Conservation (phyloP, 2,329 filamentous ascomycete species). For the Ophiostoma pallidulum region DNA sequence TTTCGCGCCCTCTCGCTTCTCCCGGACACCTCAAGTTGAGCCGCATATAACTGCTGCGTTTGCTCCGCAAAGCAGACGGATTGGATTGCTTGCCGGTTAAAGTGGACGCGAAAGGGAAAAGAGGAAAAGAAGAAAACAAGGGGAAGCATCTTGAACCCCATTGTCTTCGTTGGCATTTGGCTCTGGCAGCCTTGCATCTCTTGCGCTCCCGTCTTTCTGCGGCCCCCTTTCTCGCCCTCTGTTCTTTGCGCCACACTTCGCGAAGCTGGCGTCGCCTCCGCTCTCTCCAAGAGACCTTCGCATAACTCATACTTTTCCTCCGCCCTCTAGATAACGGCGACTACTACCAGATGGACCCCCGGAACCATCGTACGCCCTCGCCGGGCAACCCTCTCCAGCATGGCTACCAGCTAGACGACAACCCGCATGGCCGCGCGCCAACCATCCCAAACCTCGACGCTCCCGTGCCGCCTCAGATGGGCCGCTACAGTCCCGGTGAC, state of each 20-base stretch:
- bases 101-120: constrained; percentile 2
- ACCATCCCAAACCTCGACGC: constrained; percentile 51
- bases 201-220: no score
- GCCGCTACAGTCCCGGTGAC: constrained; percentile 56
- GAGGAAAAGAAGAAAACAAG: background rate
- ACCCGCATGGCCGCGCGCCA: constrained; percentile 50
- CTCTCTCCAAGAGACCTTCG: constrained; percentile 2
- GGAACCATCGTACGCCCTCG: constrained; percentile 59
- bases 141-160: background rate
- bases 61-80: constrained; percentile 1
- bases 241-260: background rate
- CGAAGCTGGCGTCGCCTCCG: constrained; percentile 1
- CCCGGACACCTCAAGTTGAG: background rate
- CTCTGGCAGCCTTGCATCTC: background rate
- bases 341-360: constrained; percentile 50
- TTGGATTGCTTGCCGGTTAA: constrained; percentile 2
- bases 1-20: background rate
- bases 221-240: background rate
- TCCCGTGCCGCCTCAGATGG: constrained; percentile 28
- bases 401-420: constrained; percentile 75
- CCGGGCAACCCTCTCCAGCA: constrained; percentile 64
- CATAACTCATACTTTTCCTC: constrained; percentile 1
- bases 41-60: background rate
- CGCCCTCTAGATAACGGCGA: constrained; percentile 44
- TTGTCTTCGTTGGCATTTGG: constrained; percentile 1